Evolutionary conservation across 768 basidiomycete species (phyloP), one percentile per base, ranked within the genome.

Genomic region (Glaciozyma antarctica): DNA sequence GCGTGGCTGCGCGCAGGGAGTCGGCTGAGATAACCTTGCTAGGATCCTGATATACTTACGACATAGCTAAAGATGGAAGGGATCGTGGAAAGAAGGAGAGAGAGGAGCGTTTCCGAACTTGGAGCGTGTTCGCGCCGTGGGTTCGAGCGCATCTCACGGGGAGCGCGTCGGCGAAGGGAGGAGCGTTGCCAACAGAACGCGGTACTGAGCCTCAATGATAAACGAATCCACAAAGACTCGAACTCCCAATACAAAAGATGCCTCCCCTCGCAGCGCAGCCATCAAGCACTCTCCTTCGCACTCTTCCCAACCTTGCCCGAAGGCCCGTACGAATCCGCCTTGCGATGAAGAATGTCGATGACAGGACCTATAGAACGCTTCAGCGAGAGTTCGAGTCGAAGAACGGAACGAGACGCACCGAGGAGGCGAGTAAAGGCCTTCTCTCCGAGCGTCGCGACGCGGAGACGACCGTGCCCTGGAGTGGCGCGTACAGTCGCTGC

Each of bases 351-450:
- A 54, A 74, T 72, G 61, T 74, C 73, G 63, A 74, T 72, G 64
- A 65, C 64, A 32, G 66, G 66, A 15, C 38, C 38, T 41, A 12
- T 13, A 41, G 38, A 41, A 41, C 8, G 13, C 10, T 2, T 41
- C 38, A 41, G 38, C 38, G 38, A 41, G 13, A 41, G 38, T 12
- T 2, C 12, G 38, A 34, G 34, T 34, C 10, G 38, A 2, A 43
- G 12, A n/a, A 58, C 8, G 12, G 22, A 22, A 24, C 41, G 24
- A 58, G n/a, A 24, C 57, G 38, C 30, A n/a, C 94, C 94, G 41
- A 99, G 83, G 51, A 99, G 79, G 48, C 94, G 85, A 17, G 91
- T 95, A 75, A 99, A 99, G 24, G 93, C 88, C 64, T 88, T 83
- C 44, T 90, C 90, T 73, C 92, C 92, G 69, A 99, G 80, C 15